Evolutionary conservation across 768 basidiomycete species (phyloP).

Genomic region (Pluteus cervinus): DNA sequence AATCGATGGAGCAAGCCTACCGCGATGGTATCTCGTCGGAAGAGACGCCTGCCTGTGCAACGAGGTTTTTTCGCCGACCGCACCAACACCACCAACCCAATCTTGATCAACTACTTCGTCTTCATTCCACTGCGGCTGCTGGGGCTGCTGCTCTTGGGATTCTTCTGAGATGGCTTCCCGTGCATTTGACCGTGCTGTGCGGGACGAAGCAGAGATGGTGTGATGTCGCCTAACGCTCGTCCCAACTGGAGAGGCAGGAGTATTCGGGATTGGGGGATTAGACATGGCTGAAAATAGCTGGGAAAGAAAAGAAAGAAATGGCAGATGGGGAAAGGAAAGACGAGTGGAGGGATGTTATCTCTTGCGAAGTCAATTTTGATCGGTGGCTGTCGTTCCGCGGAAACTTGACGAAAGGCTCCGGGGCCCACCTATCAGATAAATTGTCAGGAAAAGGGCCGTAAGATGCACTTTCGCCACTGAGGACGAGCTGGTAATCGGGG

Average conservation of each 20-base stretch:
- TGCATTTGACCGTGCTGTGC: constrained; percentile 52
- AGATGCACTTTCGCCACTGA: too few relatives aligned
- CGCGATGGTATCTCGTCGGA: constrained; percentile 74
- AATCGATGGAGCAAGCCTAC: constrained; percentile 36
- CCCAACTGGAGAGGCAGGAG: constrained; percentile 30
- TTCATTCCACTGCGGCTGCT: constrained; percentile 57
- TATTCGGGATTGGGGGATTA: constrained; percentile 31
- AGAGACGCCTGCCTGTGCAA: constrained; percentile 78
- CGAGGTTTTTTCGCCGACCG: constrained; percentile 76
- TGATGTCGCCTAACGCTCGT: constrained; percentile 73
- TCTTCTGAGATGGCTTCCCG: constrained; percentile 68
- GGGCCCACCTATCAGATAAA: too few relatives aligned
- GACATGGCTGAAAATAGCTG: constrained; percentile 28
- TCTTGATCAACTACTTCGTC: constrained; percentile 77
- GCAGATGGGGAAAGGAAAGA: not conserved
- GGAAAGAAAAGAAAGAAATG: constrained; percentile 8
- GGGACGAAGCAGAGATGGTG: constrained; percentile 73
- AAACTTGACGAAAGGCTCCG: too few relatives aligned
- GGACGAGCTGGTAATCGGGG: too few relatives aligned
- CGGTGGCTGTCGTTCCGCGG: too few relatives aligned
- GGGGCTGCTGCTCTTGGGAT: constrained; percentile 42
- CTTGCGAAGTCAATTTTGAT: too few relatives aligned
- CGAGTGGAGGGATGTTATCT: too few relatives aligned
- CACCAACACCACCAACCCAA: constrained; percentile 77
- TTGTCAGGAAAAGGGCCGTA: too few relatives aligned